Base-by-base conservation (phyloP, 306 rosid species). In the Vigna radiata region DNA sequence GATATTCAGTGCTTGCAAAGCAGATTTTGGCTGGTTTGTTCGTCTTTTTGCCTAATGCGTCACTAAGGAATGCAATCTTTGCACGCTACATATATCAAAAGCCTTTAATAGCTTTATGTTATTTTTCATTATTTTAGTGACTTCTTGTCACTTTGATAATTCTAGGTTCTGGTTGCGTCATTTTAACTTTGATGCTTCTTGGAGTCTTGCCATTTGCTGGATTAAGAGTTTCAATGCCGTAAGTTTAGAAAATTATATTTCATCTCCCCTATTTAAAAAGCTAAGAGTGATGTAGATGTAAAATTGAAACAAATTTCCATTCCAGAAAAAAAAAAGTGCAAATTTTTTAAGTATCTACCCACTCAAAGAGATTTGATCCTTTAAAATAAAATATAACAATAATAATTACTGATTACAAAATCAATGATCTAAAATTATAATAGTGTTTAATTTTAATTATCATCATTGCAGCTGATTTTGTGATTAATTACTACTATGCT, bases 171-270 rank as follows among this genome's bases (percentile, higher is more conserved):
- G 39, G 10, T 59, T 59, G 29, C 39, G 18, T 59, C 66, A 59
- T 59, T 59, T 59, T 6, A 25, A 14, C 44, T 31, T 61, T 61
- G 44, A 6, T 31, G 21, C 67, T 29, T 6, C 36, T 56, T 29
- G 68, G 68, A 64, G 16, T 64, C 16, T 64, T 64, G 70, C 16
- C 9, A 64, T 23, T 64, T 37, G 48, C 16, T 37, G 25, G 6
- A 31, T 63, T 17, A 17, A 8, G 70, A 37, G n/a, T n/a, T 64
- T 59, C 19, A 37, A 37, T 33, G 68, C 47, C 47, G 47, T 36
- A 14, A 27, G 18, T 59, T 27, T 29, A 60, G 12, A 60, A 60
- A 11, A 9, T 6, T 59, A 13, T 9, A 2, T 15, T 59, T 4
- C 66, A 27, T 5, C 18, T 60, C 66, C 36, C 12, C 17, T 58